Conservation (phyloP, 331 rosid species). For the Quercus tomentella region DNA sequence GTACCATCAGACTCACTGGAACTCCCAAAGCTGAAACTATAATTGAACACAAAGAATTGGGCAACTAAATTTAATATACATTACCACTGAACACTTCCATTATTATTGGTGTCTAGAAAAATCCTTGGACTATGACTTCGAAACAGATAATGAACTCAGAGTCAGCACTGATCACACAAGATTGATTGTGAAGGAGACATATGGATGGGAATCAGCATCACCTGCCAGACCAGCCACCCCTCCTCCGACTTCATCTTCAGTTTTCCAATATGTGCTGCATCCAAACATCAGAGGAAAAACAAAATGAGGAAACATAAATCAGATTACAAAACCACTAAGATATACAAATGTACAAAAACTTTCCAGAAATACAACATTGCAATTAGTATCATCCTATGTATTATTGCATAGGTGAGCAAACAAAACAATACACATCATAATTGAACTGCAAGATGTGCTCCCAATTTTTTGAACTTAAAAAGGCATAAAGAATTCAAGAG, state of each 20-base stretch:
- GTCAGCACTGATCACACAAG: constrained; percentile 42
- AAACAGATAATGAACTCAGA: constrained; percentile 19
- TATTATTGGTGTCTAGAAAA: constrained; percentile 39
- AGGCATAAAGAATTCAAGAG: neutral
- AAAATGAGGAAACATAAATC: neutral
- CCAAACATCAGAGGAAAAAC: constrained; percentile 1
- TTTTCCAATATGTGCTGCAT: constrained; percentile 82
- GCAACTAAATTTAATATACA: constrained; percentile 34
- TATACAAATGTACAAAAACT: neutral
- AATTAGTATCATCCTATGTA: neutral
- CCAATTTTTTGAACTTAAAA: neutral
- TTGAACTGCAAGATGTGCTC: neutral
- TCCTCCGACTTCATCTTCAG: constrained; percentile 74
- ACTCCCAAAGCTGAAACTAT: no score
- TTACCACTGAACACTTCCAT: constrained; percentile 16
- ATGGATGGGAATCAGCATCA: constrained; percentile 75
- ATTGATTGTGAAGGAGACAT: constrained; percentile 82
- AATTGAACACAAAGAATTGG: no score
- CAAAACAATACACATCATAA: neutral
- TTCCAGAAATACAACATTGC: neutral
- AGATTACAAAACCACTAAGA: neutral
- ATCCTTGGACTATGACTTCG: constrained; percentile 16
- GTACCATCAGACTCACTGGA: no score
- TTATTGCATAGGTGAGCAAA: no score
- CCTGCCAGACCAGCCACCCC: constrained; percentile 81